Conservation (phyloP, 805 yeast genomes). For the Pichia paraexigua region DNA sequence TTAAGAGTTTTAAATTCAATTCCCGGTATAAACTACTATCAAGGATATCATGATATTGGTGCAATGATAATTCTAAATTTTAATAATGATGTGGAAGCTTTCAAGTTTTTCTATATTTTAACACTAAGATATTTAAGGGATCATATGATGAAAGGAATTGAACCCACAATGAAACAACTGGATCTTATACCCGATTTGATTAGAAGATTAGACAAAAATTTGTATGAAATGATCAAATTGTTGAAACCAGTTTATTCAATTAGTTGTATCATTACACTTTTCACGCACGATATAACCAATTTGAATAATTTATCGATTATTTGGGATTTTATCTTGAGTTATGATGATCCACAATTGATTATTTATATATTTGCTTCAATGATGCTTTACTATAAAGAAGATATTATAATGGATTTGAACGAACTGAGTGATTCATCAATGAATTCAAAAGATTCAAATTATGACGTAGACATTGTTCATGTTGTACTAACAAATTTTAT, state of each 20-base stretch:
- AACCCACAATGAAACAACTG: slow-evolving; percentile 59
- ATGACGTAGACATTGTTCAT: slow-evolving; percentile 23
- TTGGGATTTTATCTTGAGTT: slow-evolving; percentile 62
- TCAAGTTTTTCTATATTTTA: slow-evolving; percentile 43
- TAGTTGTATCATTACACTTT: slow-evolving; percentile 70
- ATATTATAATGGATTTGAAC: slow-evolving; percentile 31
- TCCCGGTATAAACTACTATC: slow-evolving; percentile 70
- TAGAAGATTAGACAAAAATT: slow-evolving; percentile 36
- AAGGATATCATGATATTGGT: slow-evolving; percentile 88
- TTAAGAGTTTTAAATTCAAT: slow-evolving; percentile 48
- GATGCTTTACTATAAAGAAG: slow-evolving; percentile 37
- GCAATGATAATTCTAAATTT: slow-evolving; percentile 54
- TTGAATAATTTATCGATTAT: slow-evolving; percentile 44
- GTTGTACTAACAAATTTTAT: slow-evolving; percentile 23
- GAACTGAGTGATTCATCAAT: slow-evolving; percentile 25
- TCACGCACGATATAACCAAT: slow-evolving; percentile 58
- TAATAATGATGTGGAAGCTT: slow-evolving; percentile 28
- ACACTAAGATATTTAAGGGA: slow-evolving; percentile 66
- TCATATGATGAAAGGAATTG: slow-evolving; percentile 69
- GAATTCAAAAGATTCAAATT: slow-evolving; percentile 20
- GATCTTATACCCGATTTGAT: slow-evolving; percentile 58
- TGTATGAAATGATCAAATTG: slow-evolving; percentile 34
- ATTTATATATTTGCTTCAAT: slow-evolving; percentile 57
- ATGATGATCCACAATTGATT: slow-evolving; percentile 44
- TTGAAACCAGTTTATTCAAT: slow-evolving; percentile 59